A percentile compares a stretch with the other conserved stretches of the same genome.
Evolutionary conservation across 768 basidiomycete species (phyloP).

Genomic region (Auriscalpium vulgare): DNA sequence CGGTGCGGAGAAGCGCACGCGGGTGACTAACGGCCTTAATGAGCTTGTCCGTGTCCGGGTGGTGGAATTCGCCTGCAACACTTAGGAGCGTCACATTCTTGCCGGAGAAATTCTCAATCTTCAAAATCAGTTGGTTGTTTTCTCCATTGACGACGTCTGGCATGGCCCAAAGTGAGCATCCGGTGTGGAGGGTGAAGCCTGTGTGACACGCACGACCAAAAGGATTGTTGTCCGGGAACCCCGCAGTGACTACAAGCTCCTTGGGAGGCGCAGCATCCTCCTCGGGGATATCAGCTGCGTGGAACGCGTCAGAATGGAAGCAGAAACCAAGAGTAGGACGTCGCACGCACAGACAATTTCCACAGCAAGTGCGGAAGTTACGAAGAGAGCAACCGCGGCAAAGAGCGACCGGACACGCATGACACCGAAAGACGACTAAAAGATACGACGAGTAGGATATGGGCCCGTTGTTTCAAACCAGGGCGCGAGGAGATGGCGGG

Average conservation of each 20-base stretch:
- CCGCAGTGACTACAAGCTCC: slow-evolving; percentile 44
- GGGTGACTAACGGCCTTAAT: slow-evolving; percentile 61
- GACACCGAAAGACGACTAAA: not conserved
- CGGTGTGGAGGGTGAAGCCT: not conserved
- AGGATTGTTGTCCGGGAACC: slow-evolving; percentile 64
- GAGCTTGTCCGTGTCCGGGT: slow-evolving; percentile 52
- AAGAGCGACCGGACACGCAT: slow-evolving; percentile 13
- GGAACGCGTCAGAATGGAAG: not conserved
- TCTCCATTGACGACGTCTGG: slow-evolving; percentile 83
- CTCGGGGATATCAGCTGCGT: not conserved
- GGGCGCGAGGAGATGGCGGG: not conserved
- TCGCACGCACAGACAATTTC: slow-evolving; percentile 13
- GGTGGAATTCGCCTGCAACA: slow-evolving; percentile 60
- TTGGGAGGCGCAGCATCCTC: slow-evolving; percentile 26
- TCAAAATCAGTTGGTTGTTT: slow-evolving; percentile 56
- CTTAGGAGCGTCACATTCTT: slow-evolving; percentile 60
- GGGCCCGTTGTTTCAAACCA: not conserved
- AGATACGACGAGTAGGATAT: not conserved
- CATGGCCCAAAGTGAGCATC: not conserved
- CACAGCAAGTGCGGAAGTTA: slow-evolving; percentile 9
- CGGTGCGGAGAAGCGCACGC: not conserved
- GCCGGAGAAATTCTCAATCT: slow-evolving; percentile 70
- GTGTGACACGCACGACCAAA: slow-evolving; percentile 57
- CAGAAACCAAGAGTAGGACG: not conserved
- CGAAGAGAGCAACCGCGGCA: slow-evolving; percentile 7